Conservation (phyloP, 352 stramenopile genomes). For the Phytopythium litorale region DNA sequence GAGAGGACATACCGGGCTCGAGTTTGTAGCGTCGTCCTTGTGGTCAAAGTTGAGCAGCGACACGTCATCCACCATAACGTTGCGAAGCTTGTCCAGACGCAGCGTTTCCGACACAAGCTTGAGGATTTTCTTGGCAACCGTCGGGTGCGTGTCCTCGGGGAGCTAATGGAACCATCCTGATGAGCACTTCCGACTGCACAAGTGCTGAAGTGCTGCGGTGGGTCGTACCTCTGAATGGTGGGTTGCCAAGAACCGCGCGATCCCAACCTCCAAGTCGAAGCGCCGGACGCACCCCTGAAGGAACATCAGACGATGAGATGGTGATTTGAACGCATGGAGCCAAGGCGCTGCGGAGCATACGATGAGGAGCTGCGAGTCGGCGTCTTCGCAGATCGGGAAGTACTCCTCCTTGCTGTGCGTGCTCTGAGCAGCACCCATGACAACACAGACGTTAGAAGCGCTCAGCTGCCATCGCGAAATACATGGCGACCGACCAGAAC, state of each 20-base stretch:
- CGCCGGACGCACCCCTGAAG: slow-evolving; percentile 58
- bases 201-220: background rate
- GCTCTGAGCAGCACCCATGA: slow-evolving; percentile 28
- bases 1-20: slow-evolving; percentile 32
- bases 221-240: slow-evolving; percentile 48
- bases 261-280: slow-evolving; percentile 72
- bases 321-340: background rate
- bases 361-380: slow-evolving; percentile 18
- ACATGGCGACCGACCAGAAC: slow-evolving; percentile 35
- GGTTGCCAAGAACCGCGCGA: slow-evolving; percentile 68
- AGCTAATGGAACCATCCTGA: slow-evolving; percentile 25
- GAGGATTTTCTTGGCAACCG: slow-evolving; percentile 63
- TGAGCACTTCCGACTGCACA: background rate
- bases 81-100: slow-evolving; percentile 62
- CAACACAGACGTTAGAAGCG: background rate
- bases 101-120: slow-evolving; percentile 71
- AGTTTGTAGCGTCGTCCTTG: slow-evolving; percentile 41
- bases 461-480: background rate
- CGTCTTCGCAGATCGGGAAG: slow-evolving; percentile 68
- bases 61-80: slow-evolving; percentile 54
- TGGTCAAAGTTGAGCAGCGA: slow-evolving; percentile 68
- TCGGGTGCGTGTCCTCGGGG: slow-evolving; percentile 49
- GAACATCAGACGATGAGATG: background rate
- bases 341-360: background rate
- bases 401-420: slow-evolving; percentile 76